Conservation (phyloP, 805 yeast genomes). For the Ogataea methanolica region DNA sequence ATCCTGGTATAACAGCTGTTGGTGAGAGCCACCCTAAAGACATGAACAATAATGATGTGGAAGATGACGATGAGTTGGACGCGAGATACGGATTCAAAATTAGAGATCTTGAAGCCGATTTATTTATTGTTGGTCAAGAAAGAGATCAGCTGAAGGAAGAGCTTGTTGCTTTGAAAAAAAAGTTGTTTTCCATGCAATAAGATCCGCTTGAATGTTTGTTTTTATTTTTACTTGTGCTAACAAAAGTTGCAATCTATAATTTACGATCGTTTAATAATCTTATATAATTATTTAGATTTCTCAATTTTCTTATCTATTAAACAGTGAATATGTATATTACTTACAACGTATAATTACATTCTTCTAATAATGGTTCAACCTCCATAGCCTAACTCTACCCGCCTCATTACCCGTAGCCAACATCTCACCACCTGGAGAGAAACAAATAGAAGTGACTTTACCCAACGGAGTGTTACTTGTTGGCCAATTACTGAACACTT, state of each 20-base stretch:
- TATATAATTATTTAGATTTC: too few species aligned
- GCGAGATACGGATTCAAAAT: constrained; percentile 72
- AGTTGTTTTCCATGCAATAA: constrained; percentile 31
- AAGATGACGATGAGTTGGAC: constrained; percentile 28
- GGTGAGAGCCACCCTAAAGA: not conserved
- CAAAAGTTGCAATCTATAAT: too few species aligned
- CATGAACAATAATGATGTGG: constrained; percentile 1
- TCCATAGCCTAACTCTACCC: constrained; percentile 88
- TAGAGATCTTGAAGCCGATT: constrained; percentile 79
- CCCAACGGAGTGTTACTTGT: constrained; percentile 96
- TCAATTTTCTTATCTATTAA: too few species aligned
- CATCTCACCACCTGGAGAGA: constrained; percentile 79
- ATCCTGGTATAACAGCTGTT: not conserved
- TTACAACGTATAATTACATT: not conserved
- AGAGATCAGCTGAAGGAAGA: constrained; percentile 71
- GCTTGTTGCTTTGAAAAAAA: constrained; percentile 54
- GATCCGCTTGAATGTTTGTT: too few species aligned
- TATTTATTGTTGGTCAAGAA: constrained; percentile 76
- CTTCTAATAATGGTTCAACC: constrained; percentile 70
- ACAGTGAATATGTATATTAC: too few species aligned
- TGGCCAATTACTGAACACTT: constrained; percentile 94
- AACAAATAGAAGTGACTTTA: constrained; percentile 75
- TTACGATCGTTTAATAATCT: too few species aligned
- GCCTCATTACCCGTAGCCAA: constrained; percentile 86
- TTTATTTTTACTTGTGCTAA: too few species aligned